These are phyloP conservation scores for Lactarius evosmus DNA, from an alignment of 768 basidiomycete species.

Conservation along the genomic window DNA sequence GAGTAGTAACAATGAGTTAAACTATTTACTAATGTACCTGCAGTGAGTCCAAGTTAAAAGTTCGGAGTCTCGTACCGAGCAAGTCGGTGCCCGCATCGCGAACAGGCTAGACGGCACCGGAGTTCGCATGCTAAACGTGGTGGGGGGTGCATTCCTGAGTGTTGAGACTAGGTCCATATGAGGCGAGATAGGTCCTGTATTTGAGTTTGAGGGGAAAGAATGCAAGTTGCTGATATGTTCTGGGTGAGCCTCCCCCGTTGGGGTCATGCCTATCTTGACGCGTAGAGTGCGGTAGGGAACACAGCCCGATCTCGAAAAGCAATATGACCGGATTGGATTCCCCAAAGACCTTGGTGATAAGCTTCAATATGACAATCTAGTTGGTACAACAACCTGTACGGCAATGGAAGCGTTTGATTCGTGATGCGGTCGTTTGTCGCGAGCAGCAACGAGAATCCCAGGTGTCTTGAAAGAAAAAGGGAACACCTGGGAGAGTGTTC, in stretches of 20 bases:
- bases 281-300: background rate
- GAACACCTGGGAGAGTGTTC: conserved; percentile 6
- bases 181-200: no score
- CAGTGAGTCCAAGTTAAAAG: background rate
- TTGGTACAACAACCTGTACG: background rate
- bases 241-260: no score
- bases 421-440: background rate
- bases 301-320: background rate
- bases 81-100: background rate
- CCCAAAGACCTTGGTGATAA: background rate
- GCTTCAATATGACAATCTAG: background rate
- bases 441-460: background rate
- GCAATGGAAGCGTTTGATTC: background rate
- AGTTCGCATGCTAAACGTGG: background rate
- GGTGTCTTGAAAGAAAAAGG: background rate
- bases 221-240: no score
- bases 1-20: background rate
- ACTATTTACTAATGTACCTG: background rate
- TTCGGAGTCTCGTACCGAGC: background rate
- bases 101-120: background rate
- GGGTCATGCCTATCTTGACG: background rate
- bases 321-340: background rate
- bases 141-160: no score
- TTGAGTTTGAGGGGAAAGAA: no score
- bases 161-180: no score